These are phyloP conservation scores for Penicillium psychrofluorescens DNA, from an alignment of 495 filamentous ascomycete genomes.

Conservation along the genomic window DNA sequence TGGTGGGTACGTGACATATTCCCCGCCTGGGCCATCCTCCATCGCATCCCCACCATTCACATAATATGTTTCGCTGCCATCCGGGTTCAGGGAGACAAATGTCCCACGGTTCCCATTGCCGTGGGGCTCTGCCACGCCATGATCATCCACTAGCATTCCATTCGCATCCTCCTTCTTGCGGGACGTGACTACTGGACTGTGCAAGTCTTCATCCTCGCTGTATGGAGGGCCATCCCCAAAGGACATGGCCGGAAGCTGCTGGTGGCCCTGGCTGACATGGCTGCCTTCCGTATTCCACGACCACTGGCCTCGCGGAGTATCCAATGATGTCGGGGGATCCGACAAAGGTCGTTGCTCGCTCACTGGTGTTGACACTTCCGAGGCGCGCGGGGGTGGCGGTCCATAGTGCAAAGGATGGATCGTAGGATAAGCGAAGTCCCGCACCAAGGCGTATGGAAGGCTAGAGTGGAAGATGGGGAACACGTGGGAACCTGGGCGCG, in stretches of 20 bases:
- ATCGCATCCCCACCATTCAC: constrained; percentile 53
- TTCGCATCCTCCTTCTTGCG: constrained; percentile 50
- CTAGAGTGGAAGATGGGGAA: constrained; percentile 83
- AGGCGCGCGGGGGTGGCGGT: constrained; percentile 67
- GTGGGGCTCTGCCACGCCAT: constrained; percentile 11
- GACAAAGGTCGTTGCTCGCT: constrained; percentile 76
- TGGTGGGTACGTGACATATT: constrained; percentile 72
- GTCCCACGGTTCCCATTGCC: constrained; percentile 51
- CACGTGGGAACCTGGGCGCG: constrained; percentile 68
- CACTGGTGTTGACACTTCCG: constrained; percentile 74
- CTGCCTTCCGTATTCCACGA: constrained; percentile 41
- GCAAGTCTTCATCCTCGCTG: constrained; percentile 93
- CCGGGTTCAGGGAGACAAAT: constrained; percentile 59
- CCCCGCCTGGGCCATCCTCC: constrained; percentile 69
- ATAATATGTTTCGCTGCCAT: constrained; percentile 74
- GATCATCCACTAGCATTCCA: constrained; percentile 3
- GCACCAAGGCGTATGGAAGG: constrained; percentile 80
- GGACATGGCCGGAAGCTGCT: constrained; percentile 76
- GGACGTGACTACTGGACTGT: constrained; percentile 76
- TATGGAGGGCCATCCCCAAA: constrained; percentile 93
- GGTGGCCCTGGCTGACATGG: constrained; percentile 21
- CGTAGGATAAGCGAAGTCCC: constrained; percentile 89
- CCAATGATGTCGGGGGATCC: constrained; percentile 64
- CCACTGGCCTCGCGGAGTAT: constrained; percentile 44
- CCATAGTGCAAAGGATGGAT: constrained; percentile 89